Evolutionary conservation across 2,329 filamentous ascomycete species (phyloP).

Genomic region (Rachicladosporium sp.): DNA sequence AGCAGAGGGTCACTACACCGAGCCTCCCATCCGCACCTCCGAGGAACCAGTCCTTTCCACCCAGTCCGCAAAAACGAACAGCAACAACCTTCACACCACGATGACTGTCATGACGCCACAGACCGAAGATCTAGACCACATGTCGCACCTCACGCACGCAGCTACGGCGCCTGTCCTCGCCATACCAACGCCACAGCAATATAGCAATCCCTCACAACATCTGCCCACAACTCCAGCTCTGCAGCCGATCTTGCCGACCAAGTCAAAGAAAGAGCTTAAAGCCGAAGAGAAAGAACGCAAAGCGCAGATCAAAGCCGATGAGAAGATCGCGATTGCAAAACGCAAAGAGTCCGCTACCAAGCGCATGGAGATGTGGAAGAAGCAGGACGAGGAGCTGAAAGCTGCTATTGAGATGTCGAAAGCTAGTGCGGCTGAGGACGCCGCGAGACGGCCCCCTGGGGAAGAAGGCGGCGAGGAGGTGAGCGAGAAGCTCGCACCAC

Average conservation of each 20-base stretch:
- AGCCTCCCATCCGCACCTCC: constrained; percentile 18
- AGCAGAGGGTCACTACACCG: constrained; percentile 47
- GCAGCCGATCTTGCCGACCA: constrained; percentile 39
- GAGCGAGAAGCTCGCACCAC: no score
- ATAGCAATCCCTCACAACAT: constrained; percentile 19
- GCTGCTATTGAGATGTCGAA: constrained; percentile 56
- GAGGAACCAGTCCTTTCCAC: constrained; percentile 7
- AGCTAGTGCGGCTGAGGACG: constrained; percentile 45
- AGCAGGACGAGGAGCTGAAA: constrained; percentile 51
- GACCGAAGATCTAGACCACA: constrained; percentile 34
- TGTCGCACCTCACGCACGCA: constrained; percentile 52
- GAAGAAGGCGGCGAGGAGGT: no score
- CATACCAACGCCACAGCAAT: neutral
- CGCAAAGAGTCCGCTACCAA: constrained; percentile 21
- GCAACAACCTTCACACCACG: constrained; percentile 19
- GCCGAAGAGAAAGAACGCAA: constrained; percentile 47
- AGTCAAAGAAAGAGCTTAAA: constrained; percentile 55
- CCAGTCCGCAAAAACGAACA: neutral
- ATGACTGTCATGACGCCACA: constrained; percentile 27
- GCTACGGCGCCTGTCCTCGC: constrained; percentile 38
- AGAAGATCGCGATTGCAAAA: constrained; percentile 30
- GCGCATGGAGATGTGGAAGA: constrained; percentile 44
- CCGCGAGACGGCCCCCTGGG: constrained; percentile 14
- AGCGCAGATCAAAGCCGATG: constrained; percentile 45
- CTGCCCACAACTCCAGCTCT: constrained; percentile 25